Conservation (phyloP, 139 green algal species). For the Picocystis salinarum region DNA sequence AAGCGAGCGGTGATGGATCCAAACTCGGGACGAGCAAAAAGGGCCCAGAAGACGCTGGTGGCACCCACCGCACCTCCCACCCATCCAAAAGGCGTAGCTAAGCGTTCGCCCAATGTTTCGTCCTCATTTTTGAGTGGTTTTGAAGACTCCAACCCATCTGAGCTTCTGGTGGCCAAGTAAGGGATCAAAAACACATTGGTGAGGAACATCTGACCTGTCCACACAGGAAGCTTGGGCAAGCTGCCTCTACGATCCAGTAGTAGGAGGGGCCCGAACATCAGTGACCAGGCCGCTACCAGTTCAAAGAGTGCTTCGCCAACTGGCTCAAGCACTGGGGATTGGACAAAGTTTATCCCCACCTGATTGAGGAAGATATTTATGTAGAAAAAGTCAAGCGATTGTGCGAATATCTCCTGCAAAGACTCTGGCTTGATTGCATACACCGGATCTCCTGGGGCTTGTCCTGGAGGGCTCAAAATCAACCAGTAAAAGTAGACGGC, state of each 20-base stretch:
- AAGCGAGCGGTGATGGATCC: too few relatives aligned
- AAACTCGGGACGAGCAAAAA: too few relatives aligned
- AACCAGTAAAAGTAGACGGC: conserved; percentile 11
- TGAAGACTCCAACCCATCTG: too few relatives aligned
- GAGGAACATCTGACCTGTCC: conserved; percentile 12
- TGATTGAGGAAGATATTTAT: conserved; percentile 7
- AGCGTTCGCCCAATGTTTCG: too few relatives aligned
- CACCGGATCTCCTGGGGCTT: conserved; percentile 7
- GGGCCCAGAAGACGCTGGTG: too few relatives aligned
- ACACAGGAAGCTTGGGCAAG: neutral
- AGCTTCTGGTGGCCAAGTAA: too few relatives aligned
- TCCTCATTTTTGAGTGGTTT: too few relatives aligned
- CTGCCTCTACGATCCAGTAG: conserved; percentile 5
- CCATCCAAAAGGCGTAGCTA: too few relatives aligned
- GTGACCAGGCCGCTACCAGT: conserved; percentile 7
- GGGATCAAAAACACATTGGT: conserved; percentile 12
- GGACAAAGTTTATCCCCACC: conserved; percentile 6
- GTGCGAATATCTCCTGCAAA: conserved; percentile 8
- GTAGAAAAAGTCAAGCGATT: conserved; percentile 14
- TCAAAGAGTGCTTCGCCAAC: conserved; percentile 11
- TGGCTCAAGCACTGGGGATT: conserved; percentile 1
- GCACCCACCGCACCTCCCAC: too few relatives aligned
- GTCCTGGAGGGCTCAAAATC: conserved; percentile 1
- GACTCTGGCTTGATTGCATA: conserved; percentile 8
- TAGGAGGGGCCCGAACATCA: conserved; percentile 11